phyloP scores from a whole-genome alignment of 176 grass and related monocot genomes.

The Tuctoria greenei region DNA sequence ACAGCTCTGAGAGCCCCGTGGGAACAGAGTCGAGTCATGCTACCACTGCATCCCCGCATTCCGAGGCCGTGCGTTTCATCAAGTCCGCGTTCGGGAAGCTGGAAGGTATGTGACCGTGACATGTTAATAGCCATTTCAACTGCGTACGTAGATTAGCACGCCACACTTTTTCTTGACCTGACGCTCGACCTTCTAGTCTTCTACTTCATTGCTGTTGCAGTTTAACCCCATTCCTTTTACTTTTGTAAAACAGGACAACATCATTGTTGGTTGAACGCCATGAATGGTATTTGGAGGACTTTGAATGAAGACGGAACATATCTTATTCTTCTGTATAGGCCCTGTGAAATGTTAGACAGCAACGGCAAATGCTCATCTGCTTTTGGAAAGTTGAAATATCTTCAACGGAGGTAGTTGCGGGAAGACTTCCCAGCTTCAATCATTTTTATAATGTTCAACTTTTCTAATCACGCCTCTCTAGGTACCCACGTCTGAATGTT shows the following conservation, averaged over 20 bases:
- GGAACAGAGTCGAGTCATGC: background rate
- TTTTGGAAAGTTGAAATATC: slow-evolving; percentile 54
- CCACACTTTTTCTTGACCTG: background rate
- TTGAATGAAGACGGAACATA: slow-evolving; percentile 46
- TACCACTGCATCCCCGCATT: background rate
- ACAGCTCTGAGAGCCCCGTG: slow-evolving; percentile 26
- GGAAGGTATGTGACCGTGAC: slow-evolving; percentile 31
- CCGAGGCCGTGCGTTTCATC: slow-evolving; percentile 49
- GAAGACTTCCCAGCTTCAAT: background rate
- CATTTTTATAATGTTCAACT: background rate
- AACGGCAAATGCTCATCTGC: slow-evolving; percentile 19
- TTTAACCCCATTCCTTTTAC: slow-evolving; percentile 9
- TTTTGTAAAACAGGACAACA: slow-evolving; percentile 39
- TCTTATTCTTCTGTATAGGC: slow-evolving; percentile 46
- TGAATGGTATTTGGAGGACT: slow-evolving; percentile 36
- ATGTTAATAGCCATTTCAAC: background rate
- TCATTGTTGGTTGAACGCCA: slow-evolving; percentile 54
- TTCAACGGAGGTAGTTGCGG: slow-evolving; percentile 58
- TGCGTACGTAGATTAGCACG: background rate
- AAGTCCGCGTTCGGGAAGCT: slow-evolving; percentile 47
- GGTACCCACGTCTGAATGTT: slow-evolving; percentile 50
- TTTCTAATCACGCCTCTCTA: slow-evolving; percentile 37
- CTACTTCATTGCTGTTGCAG: too few relatives aligned
- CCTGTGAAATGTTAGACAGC: slow-evolving; percentile 21
- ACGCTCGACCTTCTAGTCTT: too few relatives aligned